Evolutionary conservation across 2,329 filamentous ascomycete species (phyloP), one percentile per base, ranked within the genome.

Genomic region (Colletotrichum tanaceti): DNA sequence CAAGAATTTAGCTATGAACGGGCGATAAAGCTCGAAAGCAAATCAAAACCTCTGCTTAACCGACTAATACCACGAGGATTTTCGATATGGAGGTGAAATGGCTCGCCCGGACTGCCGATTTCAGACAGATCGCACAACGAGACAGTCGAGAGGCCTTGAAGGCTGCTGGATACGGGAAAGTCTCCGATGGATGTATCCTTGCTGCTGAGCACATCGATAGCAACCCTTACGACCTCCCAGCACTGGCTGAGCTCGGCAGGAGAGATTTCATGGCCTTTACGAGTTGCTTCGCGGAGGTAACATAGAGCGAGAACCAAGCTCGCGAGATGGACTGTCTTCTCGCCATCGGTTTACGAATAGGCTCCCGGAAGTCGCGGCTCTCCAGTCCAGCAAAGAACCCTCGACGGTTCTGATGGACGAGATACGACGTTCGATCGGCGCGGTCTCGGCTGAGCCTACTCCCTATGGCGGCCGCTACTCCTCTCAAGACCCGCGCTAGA

Each of bases 1-100:
- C 75, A 16, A 80, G 66, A 11, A 79, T 72, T 77, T 77, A 80
- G 59, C 76, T 78, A 63, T 79, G 76, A 0, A 70, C 76, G 63
- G 74, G 76, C 2, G 74, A 61, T 57, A 79, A 79, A 77, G 63
- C 80, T 77, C 9, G 75, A 75, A 62, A 78, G 78, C 22, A 79
- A 70, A 5, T 10, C n/a, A 20, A n/a, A 32, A 9, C 69, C 67
- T 16, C 75, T 71, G 20, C 72, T 73, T 5, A 74, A 74, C 24
- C 75, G 72, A 22, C n/a, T n/a, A n/a, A 73, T 24, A 0, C 72
- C 73, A 58, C 77, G 75, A 2, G 77, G 76, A 28, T 77, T 57
- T 74, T 74, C 76, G 10, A 79, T 73, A 58, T 80, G 77, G 4
- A 81, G 72, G 9, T 77, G 74, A 49, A 76, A 75, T 2, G 78